These are phyloP conservation scores for Syncephalastrum sp. DNA, from an alignment of 371 early-diverging fungal genomes.

Conservation along the genomic window DNA sequence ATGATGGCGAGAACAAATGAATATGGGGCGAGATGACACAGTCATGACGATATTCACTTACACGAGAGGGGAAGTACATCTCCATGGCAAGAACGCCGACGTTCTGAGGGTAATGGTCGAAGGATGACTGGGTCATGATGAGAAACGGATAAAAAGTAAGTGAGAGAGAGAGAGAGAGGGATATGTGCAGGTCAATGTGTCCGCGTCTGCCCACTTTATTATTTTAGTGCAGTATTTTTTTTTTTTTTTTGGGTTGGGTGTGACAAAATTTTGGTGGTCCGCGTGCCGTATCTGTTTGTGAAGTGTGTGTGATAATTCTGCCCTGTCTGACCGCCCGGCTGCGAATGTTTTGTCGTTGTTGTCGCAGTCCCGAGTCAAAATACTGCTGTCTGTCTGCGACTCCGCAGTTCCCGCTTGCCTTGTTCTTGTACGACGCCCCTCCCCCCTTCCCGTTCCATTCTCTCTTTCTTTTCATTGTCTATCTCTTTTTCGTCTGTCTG, in stretches of 20 bases:
- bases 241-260: conserved; percentile 1
- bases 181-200: conserved; percentile 7
- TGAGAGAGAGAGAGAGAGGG: conserved; percentile 5
- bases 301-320: neutral
- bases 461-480: neutral
- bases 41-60: conserved; percentile 20
- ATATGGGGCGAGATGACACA: neutral
- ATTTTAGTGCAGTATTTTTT: too few relatives aligned
- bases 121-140: conserved; percentile 32
- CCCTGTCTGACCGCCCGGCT: too few relatives aligned
- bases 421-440: neutral
- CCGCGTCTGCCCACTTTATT: conserved; percentile 1
- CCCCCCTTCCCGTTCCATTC: conserved; percentile 6
- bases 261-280: conserved; percentile 3
- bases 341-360: too few relatives aligned
- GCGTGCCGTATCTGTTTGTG: neutral
- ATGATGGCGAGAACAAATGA: neutral
- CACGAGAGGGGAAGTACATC: conserved; percentile 85
- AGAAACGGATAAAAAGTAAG: conserved; percentile 2
- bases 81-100: conserved; percentile 93
- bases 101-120: conserved; percentile 67
- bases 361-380: neutral
- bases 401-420: neutral
- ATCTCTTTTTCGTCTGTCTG: neutral
- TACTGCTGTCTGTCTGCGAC: neutral